Evolutionary conservation across 2,329 filamentous ascomycete species (phyloP).

Genomic region (Metarhizium robertsii): DNA sequence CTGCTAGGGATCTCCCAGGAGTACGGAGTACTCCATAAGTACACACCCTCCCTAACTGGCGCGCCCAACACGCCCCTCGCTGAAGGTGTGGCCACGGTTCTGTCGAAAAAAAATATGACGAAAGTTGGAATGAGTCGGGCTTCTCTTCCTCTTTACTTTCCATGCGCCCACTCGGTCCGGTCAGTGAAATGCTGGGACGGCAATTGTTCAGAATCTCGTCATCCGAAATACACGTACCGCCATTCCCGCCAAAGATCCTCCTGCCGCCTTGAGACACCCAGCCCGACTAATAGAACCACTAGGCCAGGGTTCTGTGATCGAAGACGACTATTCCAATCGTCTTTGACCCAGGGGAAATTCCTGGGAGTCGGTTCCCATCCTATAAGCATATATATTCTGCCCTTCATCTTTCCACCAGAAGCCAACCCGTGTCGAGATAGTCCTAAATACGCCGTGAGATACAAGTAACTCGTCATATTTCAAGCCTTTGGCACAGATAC

Average conservation of each 20-base stretch:
- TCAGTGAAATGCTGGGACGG: not conserved
- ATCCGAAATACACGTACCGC: not conserved
- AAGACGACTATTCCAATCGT: not conserved
- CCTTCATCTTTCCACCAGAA: not conserved
- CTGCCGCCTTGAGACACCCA: not conserved
- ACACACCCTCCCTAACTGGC: not conserved
- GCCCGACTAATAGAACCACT: not conserved
- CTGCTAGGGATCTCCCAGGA: not conserved
- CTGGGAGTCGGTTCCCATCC: not conserved
- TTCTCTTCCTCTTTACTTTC: not conserved
- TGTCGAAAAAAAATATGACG: constrained; percentile 3
- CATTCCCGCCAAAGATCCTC: not conserved
- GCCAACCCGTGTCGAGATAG: not conserved
- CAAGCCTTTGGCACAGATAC: not conserved
- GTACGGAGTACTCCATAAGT: not conserved
- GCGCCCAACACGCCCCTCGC: not conserved
- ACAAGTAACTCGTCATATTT: not conserved
- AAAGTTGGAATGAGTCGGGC: not conserved
- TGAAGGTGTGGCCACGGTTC: constrained; percentile 1
- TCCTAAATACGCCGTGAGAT: not conserved
- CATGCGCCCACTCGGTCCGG: not conserved
- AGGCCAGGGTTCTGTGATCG: not conserved
- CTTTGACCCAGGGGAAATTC: not conserved
- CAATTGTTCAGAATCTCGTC: not conserved
- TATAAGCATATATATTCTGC: not conserved